Evolutionary conservation across 106 monocot species (phyloP).

Genomic region (Xerophyta viscosa): DNA sequence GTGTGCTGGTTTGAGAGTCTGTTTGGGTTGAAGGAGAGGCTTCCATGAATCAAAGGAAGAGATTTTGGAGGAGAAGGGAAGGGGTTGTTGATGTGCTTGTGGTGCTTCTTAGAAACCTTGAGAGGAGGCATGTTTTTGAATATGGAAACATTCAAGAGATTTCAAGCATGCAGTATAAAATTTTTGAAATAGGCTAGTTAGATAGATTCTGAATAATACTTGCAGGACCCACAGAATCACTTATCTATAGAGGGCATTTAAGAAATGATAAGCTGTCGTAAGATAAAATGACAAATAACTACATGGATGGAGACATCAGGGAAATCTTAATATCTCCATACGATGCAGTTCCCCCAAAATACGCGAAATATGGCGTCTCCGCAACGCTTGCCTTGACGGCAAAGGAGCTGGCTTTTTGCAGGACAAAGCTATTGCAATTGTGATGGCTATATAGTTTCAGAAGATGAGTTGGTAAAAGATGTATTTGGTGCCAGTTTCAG

Average conservation of each 20-base stretch:
- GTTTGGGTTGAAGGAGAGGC: conserved; percentile 25
- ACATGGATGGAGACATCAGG: too few relatives aligned
- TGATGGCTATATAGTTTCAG: too few relatives aligned
- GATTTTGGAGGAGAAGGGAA: conserved; percentile 38
- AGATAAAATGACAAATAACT: too few relatives aligned
- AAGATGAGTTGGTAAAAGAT: too few relatives aligned
- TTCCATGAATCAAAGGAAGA: conserved; percentile 33
- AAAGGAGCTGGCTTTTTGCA: too few relatives aligned
- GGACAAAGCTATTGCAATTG: too few relatives aligned
- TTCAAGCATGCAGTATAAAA: neutral
- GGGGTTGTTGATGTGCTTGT: conserved; percentile 62
- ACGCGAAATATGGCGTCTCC: too few relatives aligned
- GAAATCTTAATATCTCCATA: too few relatives aligned
- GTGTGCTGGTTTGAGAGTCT: conserved; percentile 12
- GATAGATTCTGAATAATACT: neutral
- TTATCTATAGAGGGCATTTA: neutral
- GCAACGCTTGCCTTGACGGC: too few relatives aligned
- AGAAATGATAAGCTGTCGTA: too few relatives aligned
- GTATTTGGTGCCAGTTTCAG: too few relatives aligned
- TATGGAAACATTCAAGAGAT: conserved; percentile 6
- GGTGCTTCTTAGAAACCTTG: conserved; percentile 43
- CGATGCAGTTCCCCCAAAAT: too few relatives aligned
- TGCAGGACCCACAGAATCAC: conserved; percentile 1
- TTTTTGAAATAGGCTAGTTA: neutral
- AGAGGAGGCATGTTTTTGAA: conserved; percentile 11